Evolutionary conservation across 169 alveolate genomes (phyloP), one percentile per base, ranked within the genome.

Genomic region (Plasmodium berghei): DNA sequence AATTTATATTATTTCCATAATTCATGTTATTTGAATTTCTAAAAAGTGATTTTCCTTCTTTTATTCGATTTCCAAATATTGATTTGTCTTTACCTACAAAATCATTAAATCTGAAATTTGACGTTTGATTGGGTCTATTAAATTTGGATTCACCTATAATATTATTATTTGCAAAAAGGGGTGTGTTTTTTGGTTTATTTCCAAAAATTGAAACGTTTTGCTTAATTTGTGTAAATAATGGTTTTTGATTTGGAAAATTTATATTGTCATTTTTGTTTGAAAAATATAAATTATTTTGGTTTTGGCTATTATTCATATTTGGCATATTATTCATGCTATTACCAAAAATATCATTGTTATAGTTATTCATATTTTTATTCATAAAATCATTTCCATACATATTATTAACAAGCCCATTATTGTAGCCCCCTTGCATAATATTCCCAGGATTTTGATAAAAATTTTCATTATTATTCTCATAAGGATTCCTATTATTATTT

Each of bases 1-100:
- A 12, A 24, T 55, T 16, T 5, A n/a, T 49, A n/a, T 49, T 8
- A 49, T 42, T 67, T 8, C 20, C 61, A 67, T 67, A 16, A 67
- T 67, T 75, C 12, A 54, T 5, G 16, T 40, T 45, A 26, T 67
- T 66, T 5, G n/a, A 18, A 54, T 42, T 34, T 20, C 62, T 1
- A 22, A 80, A 80, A 59, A 80, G 90, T 8, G 83, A 59, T 48
- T 80, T 80, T 0, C 90, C 80, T 9, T 80, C 90, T 48, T 55
- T 80, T 20, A 80, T n/a, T 26, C 90, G 49, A 55, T 80, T 80
- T n/a, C 90, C 90, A 80, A 80, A 80, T 54, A 80, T 80, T 14
- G 90, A 66, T 55, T 80, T 80, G 9, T 80, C 90, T 3, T 34
- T 70, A 67, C 90, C 69, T n/a, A 67, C 90, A 66, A 20, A 80